Conservation (phyloP, 2,329 filamentous ascomycete genomes). For the Didymellaceae sp. region DNA sequence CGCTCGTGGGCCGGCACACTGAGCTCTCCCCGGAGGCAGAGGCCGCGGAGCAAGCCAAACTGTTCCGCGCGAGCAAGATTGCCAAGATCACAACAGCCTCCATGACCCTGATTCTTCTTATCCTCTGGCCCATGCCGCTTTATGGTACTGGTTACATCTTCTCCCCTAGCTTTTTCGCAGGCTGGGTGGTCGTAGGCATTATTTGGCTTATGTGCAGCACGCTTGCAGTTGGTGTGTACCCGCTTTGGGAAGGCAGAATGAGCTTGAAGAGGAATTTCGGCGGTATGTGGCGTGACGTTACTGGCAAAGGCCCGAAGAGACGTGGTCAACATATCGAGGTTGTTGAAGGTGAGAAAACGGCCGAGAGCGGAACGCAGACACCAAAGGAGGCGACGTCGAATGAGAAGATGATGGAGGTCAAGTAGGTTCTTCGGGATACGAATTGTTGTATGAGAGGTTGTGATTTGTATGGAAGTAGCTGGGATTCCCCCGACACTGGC, state of each 20-base stretch:
- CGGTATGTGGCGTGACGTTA: constrained; percentile 38
- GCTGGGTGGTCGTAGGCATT: constrained; percentile 72
- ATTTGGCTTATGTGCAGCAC: constrained; percentile 79
- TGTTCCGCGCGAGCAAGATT: constrained; percentile 56
- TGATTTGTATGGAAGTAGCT: too few species aligned
- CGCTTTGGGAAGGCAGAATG: constrained; percentile 70
- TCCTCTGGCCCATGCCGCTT: constrained; percentile 92
- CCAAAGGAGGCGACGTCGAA: constrained; percentile 27
- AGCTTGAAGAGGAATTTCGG: constrained; percentile 34
- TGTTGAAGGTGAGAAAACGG: constrained; percentile 27
- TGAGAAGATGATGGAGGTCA: constrained; percentile 21
- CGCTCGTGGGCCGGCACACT: constrained; percentile 54
- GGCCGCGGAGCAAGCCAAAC: constrained; percentile 50
- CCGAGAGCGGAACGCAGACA: constrained; percentile 24
- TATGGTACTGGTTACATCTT: constrained; percentile 85
- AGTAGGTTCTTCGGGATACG: too few species aligned
- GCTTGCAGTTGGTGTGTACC: constrained; percentile 78
- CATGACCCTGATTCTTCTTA: constrained; percentile 72
- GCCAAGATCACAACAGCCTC: constrained; percentile 64
- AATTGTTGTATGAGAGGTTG: too few species aligned
- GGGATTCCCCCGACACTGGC: too few species aligned
- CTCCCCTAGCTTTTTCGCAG: constrained; percentile 79
- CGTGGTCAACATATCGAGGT: constrained; percentile 15
- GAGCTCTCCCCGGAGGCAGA: constrained; percentile 39
- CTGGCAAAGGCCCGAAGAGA: constrained; percentile 26